Base-by-base conservation (phyloP, 2,329 filamentous ascomycete species). In the Colletotrichum paranaense region DNA sequence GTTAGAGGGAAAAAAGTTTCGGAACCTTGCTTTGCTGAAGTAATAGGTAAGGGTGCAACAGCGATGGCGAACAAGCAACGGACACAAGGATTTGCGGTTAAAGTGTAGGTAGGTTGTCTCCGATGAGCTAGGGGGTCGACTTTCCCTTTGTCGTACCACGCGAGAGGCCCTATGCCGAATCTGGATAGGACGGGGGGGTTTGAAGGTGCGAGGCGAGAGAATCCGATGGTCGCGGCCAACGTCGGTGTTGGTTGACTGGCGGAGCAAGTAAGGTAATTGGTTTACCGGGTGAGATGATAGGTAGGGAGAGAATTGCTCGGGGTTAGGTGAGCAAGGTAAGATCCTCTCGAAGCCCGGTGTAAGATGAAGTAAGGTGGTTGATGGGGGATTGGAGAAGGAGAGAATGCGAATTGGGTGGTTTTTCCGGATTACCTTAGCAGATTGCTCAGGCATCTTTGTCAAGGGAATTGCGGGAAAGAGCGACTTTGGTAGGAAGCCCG, bases 1-100 rank as follows among this genome's bases (percentile, higher is more conserved):
- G 38, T 42, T 14, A 3, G 38, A 8, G 55, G 32, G 42, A 71
- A 62, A 70, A 72, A 74, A 67, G 56, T 62, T 53, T 67, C 72
- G 62, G 62, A 72, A 74, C 68, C 60, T 74, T 67, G 72, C 62
- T 64, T 66, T 72, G 70, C 70, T 70, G 70, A 73, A 64, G 70
- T 56, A 56, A 65, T 53, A 9, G 30, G 30, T 32, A 53, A 63
- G 46, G 28, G 60, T 63, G 46, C 60, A 63, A 63, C 60, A 53
- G 46, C 28, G 24, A 63, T 53, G 60, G 46, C 46, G 60, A 35
- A 63, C 66, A 57, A 52, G 65, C 65, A 42, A 42, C 46, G 28
- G 30, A 62, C 46, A 49, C 42, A 49, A 49, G 42, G 42, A 49
- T 49, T 49, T 49, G 42, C 42, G 42, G 42, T 49, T 22, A 49